phyloP scores from a whole-genome alignment of 169 alveolate species.

The Miamiensis avidus region DNA sequence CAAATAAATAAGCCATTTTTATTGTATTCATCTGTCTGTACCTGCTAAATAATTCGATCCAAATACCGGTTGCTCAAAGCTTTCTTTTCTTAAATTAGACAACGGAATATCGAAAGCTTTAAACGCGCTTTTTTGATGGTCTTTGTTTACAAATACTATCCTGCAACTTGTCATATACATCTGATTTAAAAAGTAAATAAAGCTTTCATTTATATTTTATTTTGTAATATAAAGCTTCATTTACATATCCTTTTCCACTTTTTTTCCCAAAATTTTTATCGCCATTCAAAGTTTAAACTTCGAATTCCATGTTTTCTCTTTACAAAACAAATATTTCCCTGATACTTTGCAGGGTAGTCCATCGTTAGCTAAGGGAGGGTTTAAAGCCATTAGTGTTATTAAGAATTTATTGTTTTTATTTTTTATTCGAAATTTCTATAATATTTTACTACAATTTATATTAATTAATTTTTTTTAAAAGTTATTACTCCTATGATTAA shows the following conservation, averaged over 20 bases:
- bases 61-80: conserved; percentile 37
- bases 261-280: conserved; percentile 25
- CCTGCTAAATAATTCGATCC: conserved; percentile 42
- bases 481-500: no score
- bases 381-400: conserved; percentile 29
- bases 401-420: background rate
- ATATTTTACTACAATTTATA: no score
- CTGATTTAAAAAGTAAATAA: conserved; percentile 5
- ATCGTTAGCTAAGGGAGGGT: conserved; percentile 30
- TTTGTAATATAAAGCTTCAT: background rate
- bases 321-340: conserved; percentile 29
- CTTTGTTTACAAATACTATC: conserved; percentile 39
- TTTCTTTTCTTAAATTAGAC: conserved; percentile 18
- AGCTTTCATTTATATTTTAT: no score
- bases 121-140: conserved; percentile 11
- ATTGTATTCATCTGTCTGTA: background rate
- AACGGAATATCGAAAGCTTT: conserved; percentile 43
- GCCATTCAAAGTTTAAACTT: conserved; percentile 26
- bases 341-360: conserved; percentile 46
- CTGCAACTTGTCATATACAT: conserved; percentile 37
- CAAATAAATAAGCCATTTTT: background rate
- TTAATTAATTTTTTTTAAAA: no score
- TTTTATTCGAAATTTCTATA: no score
- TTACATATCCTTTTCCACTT: conserved; percentile 39
- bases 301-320: conserved; percentile 38